Base-by-base conservation (phyloP, 192 early-diverging fungal species). In the Linnemannia schmuckeri region DNA sequence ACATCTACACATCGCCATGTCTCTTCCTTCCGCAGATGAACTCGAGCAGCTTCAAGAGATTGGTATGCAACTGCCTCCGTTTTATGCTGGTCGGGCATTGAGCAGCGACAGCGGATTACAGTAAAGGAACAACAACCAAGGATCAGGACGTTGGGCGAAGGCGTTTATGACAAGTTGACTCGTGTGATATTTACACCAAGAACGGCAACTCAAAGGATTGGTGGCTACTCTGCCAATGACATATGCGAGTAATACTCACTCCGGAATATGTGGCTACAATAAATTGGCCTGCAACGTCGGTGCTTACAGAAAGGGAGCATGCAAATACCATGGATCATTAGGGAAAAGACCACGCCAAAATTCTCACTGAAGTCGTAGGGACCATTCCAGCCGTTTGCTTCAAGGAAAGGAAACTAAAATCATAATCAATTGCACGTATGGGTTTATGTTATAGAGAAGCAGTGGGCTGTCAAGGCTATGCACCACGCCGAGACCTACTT, bases 401-500 rank as follows among this genome's bases (percentile, higher is more conserved):
- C 18, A 52, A 18, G 18, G 49, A 22, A 70, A 24, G 44, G 66
- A 47, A 27, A 10, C 38, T 13, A 70, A 70, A 6, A 35, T 55
- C 10, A 18, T 2, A 38, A 52, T 52, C 42, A 68, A 17, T 49
- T 89, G 91, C 86, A 94, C 74, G 90, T 89, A 47, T 61, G 22
- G 41, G 8, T 47, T 66, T 15, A 0, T 30, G 18, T 61, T 88
- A n/a, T 80, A 93, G 97, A 98, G 92, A 96, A 96, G 92, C 97
- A 97, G 82, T 99, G 97, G 97, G 95, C 95, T 44, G 96, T 98
- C 89, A 97, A 97, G 92, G 97, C 97, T 68, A 94, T 97, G 90
- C 96, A 97, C 76, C 97, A 99, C 81, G 97, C 98, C 40, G 98
- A 99, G 82, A 98, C 96, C 24, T 98, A 97, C 88, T 96, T 96